Percentiles rank a stretch among this genome's conserved stretches.
These are phyloP conservation scores for Prunus yedoensis DNA, from an alignment of 331 rosid genomes.

Conservation along the genomic window DNA sequence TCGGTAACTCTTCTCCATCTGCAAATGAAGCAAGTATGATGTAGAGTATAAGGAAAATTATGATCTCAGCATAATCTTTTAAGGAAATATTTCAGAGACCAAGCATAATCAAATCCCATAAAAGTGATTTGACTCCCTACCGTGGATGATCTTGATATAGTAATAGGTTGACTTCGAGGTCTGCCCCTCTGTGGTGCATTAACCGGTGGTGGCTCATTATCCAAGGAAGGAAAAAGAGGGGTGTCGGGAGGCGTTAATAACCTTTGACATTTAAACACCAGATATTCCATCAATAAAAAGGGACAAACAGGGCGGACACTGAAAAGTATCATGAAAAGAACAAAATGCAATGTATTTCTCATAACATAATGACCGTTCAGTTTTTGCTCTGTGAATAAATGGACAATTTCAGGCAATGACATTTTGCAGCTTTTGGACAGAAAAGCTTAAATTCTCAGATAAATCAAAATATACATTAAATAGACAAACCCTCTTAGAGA, in stretches of 20 bases:
- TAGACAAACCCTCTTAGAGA: neutral
- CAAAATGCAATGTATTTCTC: conserved; percentile 3
- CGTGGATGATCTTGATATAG: conserved; percentile 88
- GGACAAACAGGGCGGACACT: conserved; percentile 1
- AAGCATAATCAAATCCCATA: conserved; percentile 25
- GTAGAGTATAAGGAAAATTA: conserved; percentile 19
- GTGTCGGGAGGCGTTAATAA: conserved; percentile 90
- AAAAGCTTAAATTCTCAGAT: neutral
- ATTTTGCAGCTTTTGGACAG: neutral
- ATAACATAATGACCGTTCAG: neutral
- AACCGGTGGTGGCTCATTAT: conserved; percentile 53
- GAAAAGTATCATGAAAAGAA: neutral
- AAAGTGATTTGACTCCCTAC: conserved; percentile 42
- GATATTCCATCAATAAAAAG: conserved; percentile 29
- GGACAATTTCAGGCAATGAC: neutral
- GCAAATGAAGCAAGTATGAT: conserved; percentile 18
- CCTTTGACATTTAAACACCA: conserved; percentile 45
- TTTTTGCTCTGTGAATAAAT: neutral
- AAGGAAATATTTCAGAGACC: neutral
- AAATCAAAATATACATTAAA: conserved; percentile 2
- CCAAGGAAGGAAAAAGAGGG: conserved; percentile 86
- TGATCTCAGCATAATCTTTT: conserved; percentile 9
- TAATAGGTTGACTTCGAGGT: conserved; percentile 81
- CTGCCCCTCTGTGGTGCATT: conserved; percentile 64
- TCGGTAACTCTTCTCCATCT: conserved; percentile 89